These are phyloP conservation scores for Oryza glaberrima DNA, from an alignment of 176 grass and related monocot species.

Conservation along the genomic window DNA sequence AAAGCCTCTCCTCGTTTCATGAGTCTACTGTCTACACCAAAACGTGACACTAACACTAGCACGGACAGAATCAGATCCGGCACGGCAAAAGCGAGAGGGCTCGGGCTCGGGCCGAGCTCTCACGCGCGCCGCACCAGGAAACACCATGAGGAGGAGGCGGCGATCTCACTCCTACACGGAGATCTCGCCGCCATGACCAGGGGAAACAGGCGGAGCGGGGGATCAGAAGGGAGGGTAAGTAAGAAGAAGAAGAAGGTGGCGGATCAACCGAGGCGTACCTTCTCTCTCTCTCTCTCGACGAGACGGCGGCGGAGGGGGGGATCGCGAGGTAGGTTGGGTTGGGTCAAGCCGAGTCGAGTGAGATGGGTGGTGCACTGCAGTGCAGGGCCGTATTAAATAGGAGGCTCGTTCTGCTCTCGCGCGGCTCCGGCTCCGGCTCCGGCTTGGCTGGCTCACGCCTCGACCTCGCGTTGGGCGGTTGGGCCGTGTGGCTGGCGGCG, in stretches of 20 bases:
- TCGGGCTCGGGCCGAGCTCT: neutral
- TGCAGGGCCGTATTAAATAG: constrained; percentile 53
- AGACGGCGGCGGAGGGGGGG: neutral
- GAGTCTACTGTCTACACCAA: neutral
- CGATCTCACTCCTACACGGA: constrained; percentile 5
- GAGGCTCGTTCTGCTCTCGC: neutral
- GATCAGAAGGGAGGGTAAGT: neutral
- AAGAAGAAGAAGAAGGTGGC: neutral
- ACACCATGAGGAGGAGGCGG: neutral
- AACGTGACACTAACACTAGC: neutral
- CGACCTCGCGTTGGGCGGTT: neutral
- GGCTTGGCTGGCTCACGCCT: neutral
- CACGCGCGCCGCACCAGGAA: neutral
- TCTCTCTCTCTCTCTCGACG: neutral
- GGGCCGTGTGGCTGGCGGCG: constrained; percentile 44
- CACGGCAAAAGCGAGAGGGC: neutral
- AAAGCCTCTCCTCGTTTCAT: neutral
- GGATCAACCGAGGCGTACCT: constrained; percentile 14
- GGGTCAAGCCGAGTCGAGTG: no score
- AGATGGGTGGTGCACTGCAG: neutral
- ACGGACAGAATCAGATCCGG: constrained; percentile 38
- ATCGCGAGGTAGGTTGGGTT: neutral
- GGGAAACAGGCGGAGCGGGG: neutral
- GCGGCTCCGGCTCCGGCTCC: neutral
- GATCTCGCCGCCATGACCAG: neutral